These are phyloP conservation scores for Lichtheimia corymbifera DNA, from an alignment of 371 early-diverging fungal species.

Conservation along the genomic window DNA sequence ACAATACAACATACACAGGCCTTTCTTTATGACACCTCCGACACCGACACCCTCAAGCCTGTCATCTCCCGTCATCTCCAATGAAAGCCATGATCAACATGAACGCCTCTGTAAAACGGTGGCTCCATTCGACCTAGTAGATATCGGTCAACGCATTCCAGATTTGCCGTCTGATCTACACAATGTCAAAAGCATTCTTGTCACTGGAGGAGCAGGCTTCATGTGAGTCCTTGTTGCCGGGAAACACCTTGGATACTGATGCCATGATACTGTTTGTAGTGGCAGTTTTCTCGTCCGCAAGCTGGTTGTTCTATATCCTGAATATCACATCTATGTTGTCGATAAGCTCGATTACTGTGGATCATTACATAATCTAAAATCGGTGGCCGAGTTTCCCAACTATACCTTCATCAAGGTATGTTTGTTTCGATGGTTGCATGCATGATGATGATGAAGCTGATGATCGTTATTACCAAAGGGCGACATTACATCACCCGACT, in stretches of 20 bases:
- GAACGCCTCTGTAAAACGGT: constrained; percentile 28
- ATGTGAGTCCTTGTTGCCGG: constrained; percentile 55
- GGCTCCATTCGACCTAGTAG: constrained; percentile 40
- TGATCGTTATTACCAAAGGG: constrained; percentile 38
- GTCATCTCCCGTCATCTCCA: neutral
- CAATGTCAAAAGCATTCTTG: constrained; percentile 58
- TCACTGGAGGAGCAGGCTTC: constrained; percentile 92
- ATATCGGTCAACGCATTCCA: constrained; percentile 45
- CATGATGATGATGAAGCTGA: neutral
- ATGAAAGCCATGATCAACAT: constrained; percentile 21
- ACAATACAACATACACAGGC: no score
- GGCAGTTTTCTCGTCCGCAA: constrained; percentile 66
- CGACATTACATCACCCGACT: constrained; percentile 74
- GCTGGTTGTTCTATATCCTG: constrained; percentile 68
- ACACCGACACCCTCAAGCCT: neutral
- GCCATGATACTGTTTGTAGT: constrained; percentile 21
- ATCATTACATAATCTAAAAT: constrained; percentile 63
- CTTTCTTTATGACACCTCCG: neutral
- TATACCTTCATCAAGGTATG: constrained; percentile 70
- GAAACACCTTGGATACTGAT: no score
- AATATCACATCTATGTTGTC: constrained; percentile 70
- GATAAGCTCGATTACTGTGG: constrained; percentile 88
- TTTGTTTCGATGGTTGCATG: neutral
- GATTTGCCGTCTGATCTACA: constrained; percentile 32
- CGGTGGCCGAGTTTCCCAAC: constrained; percentile 58